These are phyloP conservation scores for Aspergillus pseudoviridinutans DNA, from an alignment of 2,329 filamentous ascomycete species.

Conservation along the genomic window DNA sequence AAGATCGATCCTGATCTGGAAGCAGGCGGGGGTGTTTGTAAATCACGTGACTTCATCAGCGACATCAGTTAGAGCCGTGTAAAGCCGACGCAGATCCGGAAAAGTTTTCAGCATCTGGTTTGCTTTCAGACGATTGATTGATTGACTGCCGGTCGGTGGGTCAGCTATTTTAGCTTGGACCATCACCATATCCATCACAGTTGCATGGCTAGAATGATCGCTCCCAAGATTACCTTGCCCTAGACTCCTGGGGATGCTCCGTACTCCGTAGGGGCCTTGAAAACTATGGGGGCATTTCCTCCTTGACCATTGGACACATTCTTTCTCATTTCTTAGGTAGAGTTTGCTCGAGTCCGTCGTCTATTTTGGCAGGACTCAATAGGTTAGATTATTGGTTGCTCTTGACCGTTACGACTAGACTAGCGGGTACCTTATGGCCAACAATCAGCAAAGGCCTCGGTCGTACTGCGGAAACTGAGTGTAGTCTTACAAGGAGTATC, in stretches of 20 bases:
- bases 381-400: too few relatives aligned
- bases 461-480: background rate
- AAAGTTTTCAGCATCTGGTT: background rate
- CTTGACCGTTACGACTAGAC: background rate
- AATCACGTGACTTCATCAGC: background rate
- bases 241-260: too few relatives aligned
- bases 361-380: too few relatives aligned
- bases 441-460: too few relatives aligned
- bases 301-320: background rate
- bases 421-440: too few relatives aligned
- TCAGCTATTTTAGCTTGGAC: too few relatives aligned
- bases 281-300: background rate
- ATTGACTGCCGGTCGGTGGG: background rate
- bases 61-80: too few relatives aligned
- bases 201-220: too few relatives aligned
- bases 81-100: background rate
- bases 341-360: too few relatives aligned
- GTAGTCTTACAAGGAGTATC: background rate
- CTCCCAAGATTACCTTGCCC: too few relatives aligned
- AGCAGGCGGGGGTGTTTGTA: background rate
- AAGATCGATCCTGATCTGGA: background rate
- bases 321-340: background rate
- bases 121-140: background rate
- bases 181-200: too few relatives aligned
- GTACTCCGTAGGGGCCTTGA: background rate